Base-by-base conservation (phyloP, 75 land plant species). In the Pinus albicaulis region DNA sequence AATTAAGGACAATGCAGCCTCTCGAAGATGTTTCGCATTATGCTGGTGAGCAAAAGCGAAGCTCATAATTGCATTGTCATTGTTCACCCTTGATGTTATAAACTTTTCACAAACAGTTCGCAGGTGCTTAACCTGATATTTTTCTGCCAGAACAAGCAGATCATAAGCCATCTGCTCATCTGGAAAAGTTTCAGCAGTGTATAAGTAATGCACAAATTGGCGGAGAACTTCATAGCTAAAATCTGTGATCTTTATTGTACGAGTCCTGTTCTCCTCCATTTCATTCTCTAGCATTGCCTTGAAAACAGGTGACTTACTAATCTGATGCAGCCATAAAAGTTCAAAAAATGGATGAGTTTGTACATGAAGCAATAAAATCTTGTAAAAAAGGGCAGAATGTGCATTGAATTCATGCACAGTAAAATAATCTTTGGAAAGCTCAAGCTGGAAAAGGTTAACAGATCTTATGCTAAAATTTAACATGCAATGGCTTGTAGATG, bases 221-320 rank as follows among this genome's bases (percentile, higher is more conserved):
- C 89, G 87, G 3, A 93, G 89, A 15, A 88, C 87, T 26, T 92
- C 93, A 64, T 85, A 87, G 23, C 89, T 76, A 14, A 87, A 88
- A 71, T 91, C 93, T 44, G 81, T 81, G 59, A 91, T 87, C 76
- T 89, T 91, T 62, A 91, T 91, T 17, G 86, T 86, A 22, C 90
- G 87, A 34, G 88, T 91, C 34, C 80, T 64, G 75, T 87, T 89
- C 71, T 91, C 93, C 68, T 86, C 91, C 93, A 91, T 91, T 77
- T 91, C 83, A 57, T 81, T 89, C 63, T 91, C 89, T 57, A 91
- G 84, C 93, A 91, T 91, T 15, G 93, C 93, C 78, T 73, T 86
- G 72, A 91, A 91, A 41, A 91, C 93, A 12, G 89, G 87, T 20
- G 93, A 91, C 28, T 85, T 83, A 60, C 91, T 91, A 24, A 80